Conservation (phyloP, 352 stramenopile species). For the Globisporangium uncinulatum region DNA sequence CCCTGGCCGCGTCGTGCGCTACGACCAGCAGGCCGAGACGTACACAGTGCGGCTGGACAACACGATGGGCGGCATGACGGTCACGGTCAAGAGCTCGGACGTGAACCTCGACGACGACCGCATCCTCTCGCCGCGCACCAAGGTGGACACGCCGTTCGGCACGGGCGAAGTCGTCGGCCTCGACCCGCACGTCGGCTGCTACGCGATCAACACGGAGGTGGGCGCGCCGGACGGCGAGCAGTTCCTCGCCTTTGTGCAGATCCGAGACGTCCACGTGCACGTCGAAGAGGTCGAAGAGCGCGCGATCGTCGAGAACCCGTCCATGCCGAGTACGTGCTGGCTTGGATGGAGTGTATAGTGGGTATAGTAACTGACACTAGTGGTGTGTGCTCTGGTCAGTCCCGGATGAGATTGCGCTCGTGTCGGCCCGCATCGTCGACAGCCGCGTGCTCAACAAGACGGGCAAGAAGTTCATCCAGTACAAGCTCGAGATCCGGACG, state of each 20-base stretch:
- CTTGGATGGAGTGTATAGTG: conserved; percentile 1
- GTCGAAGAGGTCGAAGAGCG: conserved; percentile 70
- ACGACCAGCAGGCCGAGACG: conserved; percentile 73
- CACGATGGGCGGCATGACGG: conserved; percentile 56
- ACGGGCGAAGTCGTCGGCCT: conserved; percentile 77
- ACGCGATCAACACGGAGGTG: conserved; percentile 83
- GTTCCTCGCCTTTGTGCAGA: conserved; percentile 82
- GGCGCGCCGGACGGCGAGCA: conserved; percentile 68
- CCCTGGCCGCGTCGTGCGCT: conserved; percentile 63
- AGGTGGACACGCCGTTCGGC: conserved; percentile 83
- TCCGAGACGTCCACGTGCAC: conserved; percentile 62
- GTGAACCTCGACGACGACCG: conserved; percentile 81
- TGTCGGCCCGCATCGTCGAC: conserved; percentile 80
- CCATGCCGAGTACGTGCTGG: conserved; percentile 61
- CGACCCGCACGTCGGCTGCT: conserved; percentile 85
- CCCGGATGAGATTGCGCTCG: conserved; percentile 74
- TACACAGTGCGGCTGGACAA: conserved; percentile 71
- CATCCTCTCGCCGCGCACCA: conserved; percentile 78
- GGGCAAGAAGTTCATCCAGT: conserved; percentile 87
- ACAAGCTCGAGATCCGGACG: conserved; percentile 86
- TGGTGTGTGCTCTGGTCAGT: conserved; percentile 26
- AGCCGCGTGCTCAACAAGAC: conserved; percentile 78
- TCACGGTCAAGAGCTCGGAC: conserved; percentile 63
- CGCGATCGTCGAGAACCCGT: conserved; percentile 76
- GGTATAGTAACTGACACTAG: conserved; percentile 12